Conservation (phyloP, 768 basidiomycete genomes). For the Hortiboletus flavorubellus region DNA sequence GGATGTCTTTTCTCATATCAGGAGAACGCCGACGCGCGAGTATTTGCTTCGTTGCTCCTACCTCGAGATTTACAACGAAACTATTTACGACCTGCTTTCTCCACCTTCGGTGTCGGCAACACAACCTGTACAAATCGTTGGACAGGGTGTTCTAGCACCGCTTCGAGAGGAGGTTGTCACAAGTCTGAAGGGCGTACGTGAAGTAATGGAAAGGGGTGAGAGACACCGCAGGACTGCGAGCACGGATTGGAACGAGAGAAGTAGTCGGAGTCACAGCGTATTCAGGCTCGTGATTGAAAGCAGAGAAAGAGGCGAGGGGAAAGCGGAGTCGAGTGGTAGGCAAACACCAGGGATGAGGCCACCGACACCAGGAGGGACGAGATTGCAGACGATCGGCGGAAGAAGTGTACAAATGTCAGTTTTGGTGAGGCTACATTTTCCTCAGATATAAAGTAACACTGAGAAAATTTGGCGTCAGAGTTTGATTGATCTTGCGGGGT, state of each 20-base stretch:
- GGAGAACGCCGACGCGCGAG: conserved; percentile 71
- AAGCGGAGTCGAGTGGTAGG: conserved; percentile 36
- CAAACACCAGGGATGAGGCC: conserved; percentile 54
- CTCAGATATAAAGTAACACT: background rate
- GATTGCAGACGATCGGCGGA: conserved; percentile 74
- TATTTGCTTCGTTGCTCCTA: conserved; percentile 96
- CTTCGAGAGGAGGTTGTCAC: conserved; percentile 94
- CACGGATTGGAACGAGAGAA: conserved; percentile 99
- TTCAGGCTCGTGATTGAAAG: conserved; percentile 93
- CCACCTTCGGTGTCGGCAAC: conserved; percentile 52
- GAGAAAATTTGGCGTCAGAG: conserved; percentile 45
- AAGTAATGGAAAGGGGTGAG: conserved; percentile 83
- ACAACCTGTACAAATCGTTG: conserved; percentile 71
- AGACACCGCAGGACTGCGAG: conserved; percentile 85
- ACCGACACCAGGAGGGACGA: conserved; percentile 55
- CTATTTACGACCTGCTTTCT: conserved; percentile 81
- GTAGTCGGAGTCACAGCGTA: conserved; percentile 91
- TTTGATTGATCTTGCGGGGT: conserved; percentile 94
- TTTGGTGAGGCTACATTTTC: conserved; percentile 41
- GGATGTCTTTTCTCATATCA: conserved; percentile 86
- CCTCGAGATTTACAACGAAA: conserved; percentile 96
- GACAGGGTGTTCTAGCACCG: conserved; percentile 67
- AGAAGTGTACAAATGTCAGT: conserved; percentile 76
- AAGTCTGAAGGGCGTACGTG: conserved; percentile 78
- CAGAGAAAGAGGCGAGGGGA: conserved; percentile 60